These are phyloP conservation scores for Lachnellula suecica DNA, from an alignment of 2,329 filamentous ascomycete genomes.

Conservation along the genomic window DNA sequence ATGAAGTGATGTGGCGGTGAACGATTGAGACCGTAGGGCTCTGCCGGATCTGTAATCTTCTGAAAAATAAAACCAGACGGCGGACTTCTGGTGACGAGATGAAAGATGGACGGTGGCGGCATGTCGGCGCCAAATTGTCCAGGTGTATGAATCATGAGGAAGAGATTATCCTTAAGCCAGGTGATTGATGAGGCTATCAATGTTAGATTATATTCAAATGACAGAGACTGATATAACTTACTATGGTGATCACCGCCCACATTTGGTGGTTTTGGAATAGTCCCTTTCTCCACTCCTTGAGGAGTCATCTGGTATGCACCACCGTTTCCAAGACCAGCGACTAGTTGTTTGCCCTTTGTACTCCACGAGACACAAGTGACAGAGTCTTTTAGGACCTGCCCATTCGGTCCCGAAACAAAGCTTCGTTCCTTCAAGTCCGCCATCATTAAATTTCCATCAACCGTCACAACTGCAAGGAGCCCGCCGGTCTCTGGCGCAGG, in stretches of 20 bases:
- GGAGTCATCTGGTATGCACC: conserved; percentile 81
- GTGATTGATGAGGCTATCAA: conserved; percentile 70
- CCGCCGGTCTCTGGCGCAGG: conserved; percentile 71
- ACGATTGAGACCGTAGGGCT: conserved; percentile 66
- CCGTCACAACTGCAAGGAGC: conserved; percentile 78
- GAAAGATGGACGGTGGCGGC: conserved; percentile 67
- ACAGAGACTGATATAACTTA: conserved; percentile 41
- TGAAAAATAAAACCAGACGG: conserved; percentile 66
- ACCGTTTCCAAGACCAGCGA: conserved; percentile 82
- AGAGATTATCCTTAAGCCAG: conserved; percentile 88
- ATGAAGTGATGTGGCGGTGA: conserved; percentile 75
- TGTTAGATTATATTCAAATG: conserved; percentile 25
- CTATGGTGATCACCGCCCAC: conserved; percentile 64
- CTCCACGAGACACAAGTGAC: conserved; percentile 92
- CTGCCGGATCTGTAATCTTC: conserved; percentile 72
- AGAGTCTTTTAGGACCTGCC: conserved; percentile 66
- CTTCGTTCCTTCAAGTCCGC: conserved; percentile 72
- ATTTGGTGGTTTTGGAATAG: conserved; percentile 74
- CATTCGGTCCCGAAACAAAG: conserved; percentile 57
- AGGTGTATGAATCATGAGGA: conserved; percentile 78
- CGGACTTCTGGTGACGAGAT: conserved; percentile 71
- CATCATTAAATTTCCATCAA: conserved; percentile 78
- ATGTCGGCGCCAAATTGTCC: conserved; percentile 51
- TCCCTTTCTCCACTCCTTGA: conserved; percentile 72
- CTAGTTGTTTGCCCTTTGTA: conserved; percentile 85